Conservation (phyloP, 768 basidiomycete genomes). For the Boletus vinaceobasis region DNA sequence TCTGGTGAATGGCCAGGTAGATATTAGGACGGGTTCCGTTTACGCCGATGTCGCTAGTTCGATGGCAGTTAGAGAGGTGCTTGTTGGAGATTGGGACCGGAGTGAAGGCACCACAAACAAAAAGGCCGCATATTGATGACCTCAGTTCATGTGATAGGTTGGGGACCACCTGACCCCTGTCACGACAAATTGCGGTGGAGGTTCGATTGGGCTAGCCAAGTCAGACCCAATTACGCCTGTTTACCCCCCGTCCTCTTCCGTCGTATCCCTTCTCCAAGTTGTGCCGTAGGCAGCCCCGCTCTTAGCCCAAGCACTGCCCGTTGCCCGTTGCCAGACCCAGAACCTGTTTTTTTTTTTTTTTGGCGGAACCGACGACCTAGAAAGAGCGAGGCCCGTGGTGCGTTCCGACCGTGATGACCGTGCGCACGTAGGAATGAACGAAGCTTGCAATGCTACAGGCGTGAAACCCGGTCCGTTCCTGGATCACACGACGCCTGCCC, state of each 20-base stretch:
- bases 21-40: neutral
- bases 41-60: neutral
- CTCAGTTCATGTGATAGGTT: slow-evolving; percentile 3
- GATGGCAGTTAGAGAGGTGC: neutral
- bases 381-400: neutral
- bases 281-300: neutral
- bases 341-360: neutral
- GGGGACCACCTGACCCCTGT: slow-evolving; percentile 13
- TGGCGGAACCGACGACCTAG: neutral
- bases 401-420: neutral
- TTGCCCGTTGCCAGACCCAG: neutral
- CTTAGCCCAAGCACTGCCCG: neutral
- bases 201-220: neutral
- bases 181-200: neutral
- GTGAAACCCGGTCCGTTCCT: slow-evolving; percentile 10
- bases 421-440: neutral
- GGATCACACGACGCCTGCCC: slow-evolving; percentile 11
- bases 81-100: neutral
- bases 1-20: too few relatives aligned
- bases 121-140: slow-evolving; percentile 10
- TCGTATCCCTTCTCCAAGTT: neutral
- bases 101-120: neutral
- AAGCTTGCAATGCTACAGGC: neutral
- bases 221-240: neutral
- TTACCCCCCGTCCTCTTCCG: neutral